Percentiles rank a stretch among this genome's conserved stretches.
These are phyloP conservation scores for Davidsoniella neocaledoniae DNA, from an alignment of 2,329 filamentous ascomycete genomes.

Conservation along the genomic window DNA sequence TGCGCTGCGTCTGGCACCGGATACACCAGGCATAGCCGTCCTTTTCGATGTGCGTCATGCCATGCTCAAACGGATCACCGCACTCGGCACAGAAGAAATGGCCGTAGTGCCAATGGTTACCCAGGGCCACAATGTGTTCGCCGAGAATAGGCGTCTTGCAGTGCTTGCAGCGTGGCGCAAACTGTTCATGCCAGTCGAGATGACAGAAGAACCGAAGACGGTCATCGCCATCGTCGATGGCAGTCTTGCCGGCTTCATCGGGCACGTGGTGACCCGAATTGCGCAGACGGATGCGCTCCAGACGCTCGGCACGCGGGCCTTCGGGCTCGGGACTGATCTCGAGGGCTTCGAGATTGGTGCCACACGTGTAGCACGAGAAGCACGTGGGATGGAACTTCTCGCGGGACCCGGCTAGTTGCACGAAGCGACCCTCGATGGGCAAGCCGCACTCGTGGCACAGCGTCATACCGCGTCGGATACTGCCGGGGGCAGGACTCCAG, in stretches of 20 bases:
- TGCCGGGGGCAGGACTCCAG: constrained; percentile 39
- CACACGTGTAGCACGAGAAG: constrained; percentile 78
- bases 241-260: constrained; percentile 45
- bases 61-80: constrained; percentile 74
- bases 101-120: constrained; percentile 89
- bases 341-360: constrained; percentile 77
- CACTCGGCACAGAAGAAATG: constrained; percentile 99
- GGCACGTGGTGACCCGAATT: constrained; percentile 39
- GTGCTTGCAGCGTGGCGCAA: constrained; percentile 81
- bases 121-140: constrained; percentile 84
- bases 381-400: constrained; percentile 85
- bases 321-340: constrained; percentile 92
- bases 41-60: constrained; percentile 68
- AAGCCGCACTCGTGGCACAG: constrained; percentile 70
- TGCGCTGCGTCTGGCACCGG: constrained; percentile 78
- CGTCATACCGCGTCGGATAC: constrained; percentile 36
- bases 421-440: constrained; percentile 78
- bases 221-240: constrained; percentile 55
- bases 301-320: constrained; percentile 47
- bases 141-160: constrained; percentile 94
- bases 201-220: constrained; percentile 84
- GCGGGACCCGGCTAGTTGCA: constrained; percentile 56
- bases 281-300: constrained; percentile 54
- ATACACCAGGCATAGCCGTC: constrained; percentile 97
- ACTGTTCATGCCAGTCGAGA: constrained; percentile 94